These are phyloP conservation scores for Diplodia seriata DNA, from an alignment of 2,329 filamentous ascomycete genomes.

Conservation along the genomic window DNA sequence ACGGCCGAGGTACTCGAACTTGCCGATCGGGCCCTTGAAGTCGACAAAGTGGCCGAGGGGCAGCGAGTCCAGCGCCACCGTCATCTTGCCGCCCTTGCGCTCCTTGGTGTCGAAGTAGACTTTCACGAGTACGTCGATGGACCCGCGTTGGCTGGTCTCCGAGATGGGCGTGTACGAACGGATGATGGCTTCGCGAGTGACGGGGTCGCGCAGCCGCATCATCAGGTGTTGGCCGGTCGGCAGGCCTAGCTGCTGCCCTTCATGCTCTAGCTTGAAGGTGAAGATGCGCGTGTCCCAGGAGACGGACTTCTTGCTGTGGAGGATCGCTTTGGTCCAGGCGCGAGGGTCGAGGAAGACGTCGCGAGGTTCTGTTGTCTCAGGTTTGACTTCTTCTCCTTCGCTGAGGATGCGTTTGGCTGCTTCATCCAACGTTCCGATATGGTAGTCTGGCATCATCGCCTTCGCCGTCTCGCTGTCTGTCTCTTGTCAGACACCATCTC, in stretches of 20 bases:
- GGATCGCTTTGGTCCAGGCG: conserved; percentile 74
- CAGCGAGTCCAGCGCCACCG: conserved; percentile 75
- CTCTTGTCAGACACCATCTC: conserved; percentile 39
- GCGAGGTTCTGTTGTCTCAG: conserved; percentile 54
- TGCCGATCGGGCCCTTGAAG: conserved; percentile 87
- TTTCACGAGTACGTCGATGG: conserved; percentile 79
- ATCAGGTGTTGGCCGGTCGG: conserved; percentile 88
- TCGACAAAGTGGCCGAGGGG: conserved; percentile 76
- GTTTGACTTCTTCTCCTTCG: conserved; percentile 52
- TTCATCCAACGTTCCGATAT: conserved; percentile 78
- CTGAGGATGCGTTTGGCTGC: conserved; percentile 63
- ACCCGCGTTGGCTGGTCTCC: conserved; percentile 65
- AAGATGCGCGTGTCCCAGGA: conserved; percentile 84
- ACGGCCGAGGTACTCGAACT: conserved; percentile 77
- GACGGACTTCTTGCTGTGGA: conserved; percentile 71
- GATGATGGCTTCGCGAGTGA: conserved; percentile 74
- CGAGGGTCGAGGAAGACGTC: conserved; percentile 74
- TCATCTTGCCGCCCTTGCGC: conserved; percentile 78
- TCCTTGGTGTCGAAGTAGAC: conserved; percentile 71
- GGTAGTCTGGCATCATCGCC: conserved; percentile 84
- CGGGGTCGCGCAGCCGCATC: conserved; percentile 78
- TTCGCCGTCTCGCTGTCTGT: conserved; percentile 90
- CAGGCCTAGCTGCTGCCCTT: conserved; percentile 73
- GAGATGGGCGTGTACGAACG: conserved; percentile 88
- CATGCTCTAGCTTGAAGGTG: conserved; percentile 77